Conservation (phyloP, 805 yeast genomes). For the Metschnikowia amazonensis region DNA sequence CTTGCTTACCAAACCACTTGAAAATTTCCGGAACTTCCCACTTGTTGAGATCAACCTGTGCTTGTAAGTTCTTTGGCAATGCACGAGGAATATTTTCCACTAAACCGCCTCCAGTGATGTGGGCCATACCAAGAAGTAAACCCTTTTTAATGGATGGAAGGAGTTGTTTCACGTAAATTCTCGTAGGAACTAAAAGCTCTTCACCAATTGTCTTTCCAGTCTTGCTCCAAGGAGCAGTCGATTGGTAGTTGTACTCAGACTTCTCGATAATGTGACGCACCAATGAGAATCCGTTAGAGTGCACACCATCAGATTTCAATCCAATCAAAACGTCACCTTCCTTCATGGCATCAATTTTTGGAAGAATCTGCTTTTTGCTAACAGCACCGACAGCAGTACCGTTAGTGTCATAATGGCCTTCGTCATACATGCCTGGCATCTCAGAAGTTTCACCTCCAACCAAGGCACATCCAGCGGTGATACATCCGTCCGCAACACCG, state of each 20-base stretch:
- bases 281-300: conserved; percentile 94
- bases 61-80: conserved; percentile 74
- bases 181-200: conserved; percentile 83
- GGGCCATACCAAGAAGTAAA: conserved; percentile 82
- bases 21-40: conserved; percentile 90
- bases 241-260: conserved; percentile 65
- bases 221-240: conserved; percentile 80
- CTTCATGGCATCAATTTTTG: conserved; percentile 61
- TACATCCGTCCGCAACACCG: conserved; percentile 97
- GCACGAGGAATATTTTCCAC: conserved; percentile 96
- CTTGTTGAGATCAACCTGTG: conserved; percentile 67
- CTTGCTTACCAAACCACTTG: conserved; percentile 90
- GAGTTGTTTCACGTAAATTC: conserved; percentile 89
- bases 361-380: conserved; percentile 66
- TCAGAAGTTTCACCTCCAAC: conserved; percentile 99
- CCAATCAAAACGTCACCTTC: conserved; percentile 85
- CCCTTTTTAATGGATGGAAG: conserved; percentile 67
- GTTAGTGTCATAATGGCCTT: conserved; percentile 94
- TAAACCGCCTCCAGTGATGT: conserved; percentile 98
- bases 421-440: conserved; percentile 98
- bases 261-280: conserved; percentile 88
- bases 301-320: conserved; percentile 86
- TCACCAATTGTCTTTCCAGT: conserved; percentile 71
- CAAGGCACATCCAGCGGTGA: conserved; percentile 90
- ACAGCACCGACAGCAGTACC: conserved; percentile 99